Evolutionary conservation across 2,329 filamentous ascomycete genomes (phyloP).

Genomic region (Trichophyton simii): DNA sequence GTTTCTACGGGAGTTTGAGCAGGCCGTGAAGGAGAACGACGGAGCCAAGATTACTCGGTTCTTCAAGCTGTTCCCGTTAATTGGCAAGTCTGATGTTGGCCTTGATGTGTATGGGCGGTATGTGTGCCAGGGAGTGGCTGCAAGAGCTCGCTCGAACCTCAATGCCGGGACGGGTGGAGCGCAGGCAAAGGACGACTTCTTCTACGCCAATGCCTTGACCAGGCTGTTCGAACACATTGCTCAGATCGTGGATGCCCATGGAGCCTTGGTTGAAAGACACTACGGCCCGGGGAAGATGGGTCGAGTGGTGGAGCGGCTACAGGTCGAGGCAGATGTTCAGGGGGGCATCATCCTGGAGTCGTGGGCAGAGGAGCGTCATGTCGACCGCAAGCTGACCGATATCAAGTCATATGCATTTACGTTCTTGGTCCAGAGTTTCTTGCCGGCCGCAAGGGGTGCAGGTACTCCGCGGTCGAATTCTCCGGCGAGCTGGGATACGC

Average conservation of each 20-base stretch:
- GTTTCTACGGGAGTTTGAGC: slow-evolving; percentile 91
- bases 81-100: slow-evolving; percentile 76
- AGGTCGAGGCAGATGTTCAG: slow-evolving; percentile 90
- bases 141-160: slow-evolving; percentile 66
- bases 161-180: slow-evolving; percentile 51
- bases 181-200: slow-evolving; percentile 63
- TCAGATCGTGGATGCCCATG: slow-evolving; percentile 87
- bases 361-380: slow-evolving; percentile 77
- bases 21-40: slow-evolving; percentile 74
- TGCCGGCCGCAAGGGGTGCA: slow-evolving; percentile 55
- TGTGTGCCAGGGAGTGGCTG: slow-evolving; percentile 87
- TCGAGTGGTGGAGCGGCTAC: slow-evolving; percentile 80
- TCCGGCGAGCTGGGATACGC: slow-evolving; percentile 51
- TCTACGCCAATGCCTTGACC: slow-evolving; percentile 82
- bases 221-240: slow-evolving; percentile 96
- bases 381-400: slow-evolving; percentile 80
- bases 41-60: slow-evolving; percentile 84
- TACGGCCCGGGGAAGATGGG: slow-evolving; percentile 91
- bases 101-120: slow-evolving; percentile 92
- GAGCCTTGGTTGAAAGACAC: slow-evolving; percentile 79
- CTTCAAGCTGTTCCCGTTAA: slow-evolving; percentile 94
- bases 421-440: slow-evolving; percentile 88
- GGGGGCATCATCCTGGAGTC: slow-evolving; percentile 92
- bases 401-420: slow-evolving; percentile 97
- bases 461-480: slow-evolving; percentile 61